Evolutionary conservation across 1,284 basidiomycete genomes (phyloP), one percentile per base, ranked within the genome.

Genomic region (Coniferiporia weirii): DNA sequence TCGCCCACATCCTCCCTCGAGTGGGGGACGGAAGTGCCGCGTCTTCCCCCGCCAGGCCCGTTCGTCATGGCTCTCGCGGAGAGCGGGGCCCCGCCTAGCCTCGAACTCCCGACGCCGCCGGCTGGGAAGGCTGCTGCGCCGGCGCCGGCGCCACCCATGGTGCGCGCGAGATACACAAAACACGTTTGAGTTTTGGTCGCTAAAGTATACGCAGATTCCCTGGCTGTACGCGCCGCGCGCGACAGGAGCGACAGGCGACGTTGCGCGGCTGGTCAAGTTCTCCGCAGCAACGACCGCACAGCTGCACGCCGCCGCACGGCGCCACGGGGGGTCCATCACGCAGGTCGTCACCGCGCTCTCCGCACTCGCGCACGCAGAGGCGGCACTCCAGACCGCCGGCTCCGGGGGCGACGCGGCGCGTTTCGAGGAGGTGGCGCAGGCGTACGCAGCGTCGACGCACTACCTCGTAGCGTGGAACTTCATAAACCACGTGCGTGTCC

Each of bases 261-360:
- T n/a, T n/a, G n/a, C n/a, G n/a, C n/a, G n/a, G n/a, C n/a, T n/a
- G n/a, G 46, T 62, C 20, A 54, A 35, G 17, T 54, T 64, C 35
- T 40, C 57, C 8, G 12, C 40, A 40, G 58, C 60, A n/a, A 51
- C 59, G 15, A 62, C 63, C 10, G 45, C 57, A 17, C 58, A 51
- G 43, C 53, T 64, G 6, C 61, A 61, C 36, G 58, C 48, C 13
- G 20, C 60, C 15, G 46, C 52, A 22, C 57, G 55, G 51, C 44
- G 45, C 10, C 54, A 58, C 38, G 61, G 61, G n/a, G 46, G 52
- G 5, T 62, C 63, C 13, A 52, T 64, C 32, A 63, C 63, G 22
- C 63, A 64, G 58, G 61, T 62, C 48, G 46, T 63, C 32, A 62
- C 63, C 10, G 59, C 63, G 15, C 51, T 64, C 19, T 45, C 58